Evolutionary conservation across 2,329 filamentous ascomycete genomes (phyloP).

Genomic region (Arthroderma sp.): DNA sequence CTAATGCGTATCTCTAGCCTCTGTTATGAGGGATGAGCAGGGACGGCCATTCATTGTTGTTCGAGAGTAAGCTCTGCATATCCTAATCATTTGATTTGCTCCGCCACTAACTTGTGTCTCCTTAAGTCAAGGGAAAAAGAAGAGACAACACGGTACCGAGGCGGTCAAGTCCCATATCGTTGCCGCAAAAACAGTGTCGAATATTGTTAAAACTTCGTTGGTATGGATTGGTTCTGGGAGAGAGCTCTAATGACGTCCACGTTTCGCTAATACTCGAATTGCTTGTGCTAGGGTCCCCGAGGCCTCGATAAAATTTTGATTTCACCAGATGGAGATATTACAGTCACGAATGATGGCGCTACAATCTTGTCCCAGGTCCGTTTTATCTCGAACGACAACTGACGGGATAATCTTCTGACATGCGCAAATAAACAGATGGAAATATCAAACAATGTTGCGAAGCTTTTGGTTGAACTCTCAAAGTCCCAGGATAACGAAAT

Average conservation of each 20-base stretch:
- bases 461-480: slow-evolving; percentile 89
- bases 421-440: slow-evolving; percentile 57
- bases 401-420: neutral
- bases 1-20: slow-evolving; percentile 32
- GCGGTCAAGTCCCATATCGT: slow-evolving; percentile 98
- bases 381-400: neutral
- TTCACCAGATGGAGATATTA: slow-evolving; percentile 96
- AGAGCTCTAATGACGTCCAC: too few species aligned
- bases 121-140: slow-evolving; percentile 85
- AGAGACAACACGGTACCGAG: slow-evolving; percentile 89
- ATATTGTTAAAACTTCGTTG: slow-evolving; percentile 93
- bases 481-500: slow-evolving; percentile 99
- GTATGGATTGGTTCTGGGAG: slow-evolving; percentile 25
- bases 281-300: slow-evolving; percentile 54
- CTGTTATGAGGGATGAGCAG: slow-evolving; percentile 91
- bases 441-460: slow-evolving; percentile 95
- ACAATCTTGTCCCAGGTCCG: slow-evolving; percentile 71
- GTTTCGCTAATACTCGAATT: neutral
- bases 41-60: slow-evolving; percentile 96
- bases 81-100: neutral
- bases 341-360: slow-evolving; percentile 96
- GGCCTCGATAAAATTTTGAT: slow-evolving; percentile 99
- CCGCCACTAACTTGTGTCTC: slow-evolving; percentile 6
- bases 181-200: slow-evolving; percentile 87
- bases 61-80: slow-evolving; percentile 59